A percentile compares a stretch with the other conserved stretches of the same genome.
phyloP scores from a whole-genome alignment of 148 eudicot species.

The Fagopyrum esculentum region DNA sequence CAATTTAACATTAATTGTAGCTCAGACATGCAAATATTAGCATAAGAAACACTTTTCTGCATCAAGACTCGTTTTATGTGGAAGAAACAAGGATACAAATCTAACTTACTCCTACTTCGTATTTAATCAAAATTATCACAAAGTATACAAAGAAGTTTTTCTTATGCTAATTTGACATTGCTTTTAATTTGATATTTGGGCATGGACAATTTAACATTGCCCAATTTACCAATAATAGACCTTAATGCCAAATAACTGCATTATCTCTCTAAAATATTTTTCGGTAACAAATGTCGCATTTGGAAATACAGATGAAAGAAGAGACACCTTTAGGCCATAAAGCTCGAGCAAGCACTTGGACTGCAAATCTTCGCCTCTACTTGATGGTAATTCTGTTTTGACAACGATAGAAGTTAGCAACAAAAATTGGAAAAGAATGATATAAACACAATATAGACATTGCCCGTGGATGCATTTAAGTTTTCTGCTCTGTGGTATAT shows the following conservation, averaged over 20 bases:
- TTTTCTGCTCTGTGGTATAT: neutral
- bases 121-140: neutral
- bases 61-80: neutral
- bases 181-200: neutral
- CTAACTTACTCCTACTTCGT: neutral
- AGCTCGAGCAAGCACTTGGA: slow-evolving; percentile 97
- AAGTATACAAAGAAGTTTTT: neutral
- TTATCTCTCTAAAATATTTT: neutral
- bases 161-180: neutral
- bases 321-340: slow-evolving; percentile 86
- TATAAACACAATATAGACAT: neutral
- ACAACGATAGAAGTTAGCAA: neutral
- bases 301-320: neutral
- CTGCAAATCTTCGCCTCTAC: slow-evolving; percentile 93
- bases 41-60: neutral
- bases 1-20: neutral
- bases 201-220: neutral
- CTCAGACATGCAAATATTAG: neutral
- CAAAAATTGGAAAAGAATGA: neutral
- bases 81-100: neutral
- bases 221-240: neutral
- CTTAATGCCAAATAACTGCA: neutral
- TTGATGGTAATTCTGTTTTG: slow-evolving; percentile 78
- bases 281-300: neutral
- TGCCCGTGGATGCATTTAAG: neutral